Conservation (phyloP, 2,329 filamentous ascomycete species). For the Sclerotinia trifoliorum region DNA sequence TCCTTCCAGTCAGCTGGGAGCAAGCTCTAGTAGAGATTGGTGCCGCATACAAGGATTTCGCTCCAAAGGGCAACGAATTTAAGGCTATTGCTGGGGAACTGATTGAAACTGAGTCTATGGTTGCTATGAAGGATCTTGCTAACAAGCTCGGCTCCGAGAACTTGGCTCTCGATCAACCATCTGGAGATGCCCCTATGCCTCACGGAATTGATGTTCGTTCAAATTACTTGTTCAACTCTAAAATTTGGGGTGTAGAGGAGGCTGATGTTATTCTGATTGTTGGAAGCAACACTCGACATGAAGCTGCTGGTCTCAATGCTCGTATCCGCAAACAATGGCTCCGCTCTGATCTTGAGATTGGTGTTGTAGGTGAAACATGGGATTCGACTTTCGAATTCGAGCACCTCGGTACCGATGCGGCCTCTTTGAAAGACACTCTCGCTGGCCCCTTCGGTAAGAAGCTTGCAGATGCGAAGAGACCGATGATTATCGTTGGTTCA, state of each 20-base stretch:
- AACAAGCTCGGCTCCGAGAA: constrained; percentile 98
- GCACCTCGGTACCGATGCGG: constrained; percentile 77
- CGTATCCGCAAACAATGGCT: constrained; percentile 98
- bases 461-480: constrained; percentile 79
- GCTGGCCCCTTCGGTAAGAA: constrained; percentile 90
- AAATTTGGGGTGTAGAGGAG: constrained; percentile 89
- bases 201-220: constrained; percentile 92
- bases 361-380: constrained; percentile 85
- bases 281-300: constrained; percentile 91
- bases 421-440: constrained; percentile 80
- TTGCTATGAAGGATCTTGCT: constrained; percentile 94
- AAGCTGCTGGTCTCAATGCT: constrained; percentile 92
- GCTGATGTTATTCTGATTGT: constrained; percentile 89
- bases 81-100: constrained; percentile 91
- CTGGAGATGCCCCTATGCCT: constrained; percentile 77
- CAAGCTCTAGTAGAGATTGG: constrained; percentile 87
- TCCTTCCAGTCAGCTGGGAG: constrained; percentile 92
- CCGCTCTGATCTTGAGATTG: constrained; percentile 89
- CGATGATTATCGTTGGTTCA: constrained; percentile 96
- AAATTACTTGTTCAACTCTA: constrained; percentile 97
- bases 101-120: constrained; percentile 86
- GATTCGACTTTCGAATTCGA: constrained; percentile 95
- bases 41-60: constrained; percentile 73
- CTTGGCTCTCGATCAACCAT: constrained; percentile 85
- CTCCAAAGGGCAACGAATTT: constrained; percentile 89